Evolutionary conservation across 2,329 filamentous ascomycete species (phyloP), one percentile per base, ranked within the genome.

Genomic region (Sporothrix protearum): DNA sequence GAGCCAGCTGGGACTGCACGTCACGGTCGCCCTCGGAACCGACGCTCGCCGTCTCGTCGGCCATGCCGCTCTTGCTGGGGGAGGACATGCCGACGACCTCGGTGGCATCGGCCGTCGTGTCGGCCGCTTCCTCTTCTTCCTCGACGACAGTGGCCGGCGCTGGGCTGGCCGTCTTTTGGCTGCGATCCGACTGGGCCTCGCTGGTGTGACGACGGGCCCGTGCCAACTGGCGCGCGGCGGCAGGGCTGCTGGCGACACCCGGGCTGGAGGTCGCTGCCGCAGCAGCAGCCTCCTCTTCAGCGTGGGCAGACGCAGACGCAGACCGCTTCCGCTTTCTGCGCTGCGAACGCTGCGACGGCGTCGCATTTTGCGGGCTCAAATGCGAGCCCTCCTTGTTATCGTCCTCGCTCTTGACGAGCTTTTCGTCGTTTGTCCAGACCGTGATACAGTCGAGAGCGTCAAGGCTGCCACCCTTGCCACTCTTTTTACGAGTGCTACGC

Each of bases 391-490:
- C 76, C 19, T 61, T 39, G 6, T 47, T 36, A 8, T 71, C 25
- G 7, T 73, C 75, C 19, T 75, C 51, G 14, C 63, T 69, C 8
- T 71, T 61, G 14, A 49, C 64, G 16, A 28, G 28, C 42, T 71
- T 42, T 2, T 74, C 74, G 47, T 73, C 47, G 30, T 74, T 74
- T 0, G 73, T 74, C 19, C 68, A 72, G 1, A 81, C 80, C 3
- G 78, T 78, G 53, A 81, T 81, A 74, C 79, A 80, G 68, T 79
- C 80, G 9, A 73, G 66, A 9, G 73, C 66, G 4, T 53, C 63
- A 4, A 2, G n/a, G 16, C 53, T 8, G 33, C 8, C 30, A 19
- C 68, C 47, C 2, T 8, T 57, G 33, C 16, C 45, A 75, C 73
- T 69, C 74, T 73, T 42, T 4, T 53, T 53, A 75, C 70, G 7